Conservation (phyloP, 2,329 filamentous ascomycete species). For the Sporothrix sp. region DNA sequence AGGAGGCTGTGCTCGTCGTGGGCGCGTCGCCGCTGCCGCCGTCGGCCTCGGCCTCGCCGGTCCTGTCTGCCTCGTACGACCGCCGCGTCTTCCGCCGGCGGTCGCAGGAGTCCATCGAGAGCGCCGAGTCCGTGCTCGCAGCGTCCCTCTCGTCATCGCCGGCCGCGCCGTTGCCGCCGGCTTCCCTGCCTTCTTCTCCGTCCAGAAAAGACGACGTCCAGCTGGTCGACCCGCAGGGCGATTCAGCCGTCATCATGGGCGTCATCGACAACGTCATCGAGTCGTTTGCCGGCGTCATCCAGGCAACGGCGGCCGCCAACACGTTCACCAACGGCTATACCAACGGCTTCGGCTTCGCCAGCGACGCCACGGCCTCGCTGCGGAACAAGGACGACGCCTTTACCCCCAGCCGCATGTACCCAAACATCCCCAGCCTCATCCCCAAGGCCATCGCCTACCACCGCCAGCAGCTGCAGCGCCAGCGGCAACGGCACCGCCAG, state of each 20-base stretch:
- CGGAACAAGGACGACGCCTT: conserved; percentile 4
- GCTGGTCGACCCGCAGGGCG: conserved; percentile 24
- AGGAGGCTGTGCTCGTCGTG: conserved; percentile 31
- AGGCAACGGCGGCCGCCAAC: conserved; percentile 6
- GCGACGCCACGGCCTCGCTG: not conserved
- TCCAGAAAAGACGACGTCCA: conserved; percentile 20
- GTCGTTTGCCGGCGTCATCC: conserved; percentile 20
- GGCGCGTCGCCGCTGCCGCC: not conserved
- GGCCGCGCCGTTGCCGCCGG: too few species aligned
- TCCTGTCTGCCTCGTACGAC: conserved; percentile 1
- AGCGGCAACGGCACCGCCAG: not conserved
- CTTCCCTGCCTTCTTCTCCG: not conserved
- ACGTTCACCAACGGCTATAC: not conserved
- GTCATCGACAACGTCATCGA: conserved; percentile 20
- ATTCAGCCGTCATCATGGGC: conserved; percentile 16
- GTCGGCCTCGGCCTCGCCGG: not conserved
- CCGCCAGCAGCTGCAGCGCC: conserved; percentile 3
- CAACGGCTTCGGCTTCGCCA: not conserved
- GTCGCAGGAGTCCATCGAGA: conserved; percentile 14
- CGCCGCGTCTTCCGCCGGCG: conserved; percentile 7
- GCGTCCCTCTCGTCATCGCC: too few species aligned
- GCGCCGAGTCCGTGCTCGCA: not conserved
- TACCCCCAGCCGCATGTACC: not conserved
- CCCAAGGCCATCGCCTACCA: conserved; percentile 19
- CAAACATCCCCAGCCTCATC: conserved; percentile 16